A percentile compares a stretch with the other conserved stretches of the same genome.
Conservation (phyloP, 148 eudicot species). For the Persicaria tinctoria region DNA sequence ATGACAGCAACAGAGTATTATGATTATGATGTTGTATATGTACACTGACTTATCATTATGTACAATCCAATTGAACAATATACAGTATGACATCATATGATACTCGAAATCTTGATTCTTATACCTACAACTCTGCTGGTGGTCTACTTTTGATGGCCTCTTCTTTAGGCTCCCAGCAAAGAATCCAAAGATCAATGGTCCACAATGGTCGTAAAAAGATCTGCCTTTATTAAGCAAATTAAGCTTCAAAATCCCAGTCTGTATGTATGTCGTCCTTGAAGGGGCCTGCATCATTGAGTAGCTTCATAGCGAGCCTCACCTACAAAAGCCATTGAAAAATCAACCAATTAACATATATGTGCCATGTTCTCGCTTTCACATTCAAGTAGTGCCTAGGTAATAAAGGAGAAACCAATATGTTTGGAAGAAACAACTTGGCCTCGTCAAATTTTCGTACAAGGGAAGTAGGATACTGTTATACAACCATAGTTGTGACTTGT, state of each 20-base stretch:
- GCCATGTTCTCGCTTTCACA: not conserved
- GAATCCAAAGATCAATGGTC: not conserved
- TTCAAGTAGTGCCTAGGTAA: not conserved
- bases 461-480: too few relatives aligned
- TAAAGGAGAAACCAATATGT: too few relatives aligned
- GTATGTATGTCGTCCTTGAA: slow-evolving; percentile 7
- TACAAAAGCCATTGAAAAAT: not conserved
- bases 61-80: not conserved
- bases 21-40: not conserved
- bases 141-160: not conserved
- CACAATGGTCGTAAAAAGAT: not conserved
- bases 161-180: not conserved
- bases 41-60: not conserved
- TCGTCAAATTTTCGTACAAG: too few relatives aligned
- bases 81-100: not conserved
- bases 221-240: not conserved
- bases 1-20: too few relatives aligned
- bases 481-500: too few relatives aligned
- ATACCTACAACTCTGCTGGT: not conserved
- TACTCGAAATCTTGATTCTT: not conserved
- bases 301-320: slow-evolving; percentile 8
- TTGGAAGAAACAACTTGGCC: too few relatives aligned
- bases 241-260: slow-evolving; percentile 6
- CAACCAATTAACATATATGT: not conserved
- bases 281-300: slow-evolving; percentile 9